Evolutionary conservation across 2,329 filamentous ascomycete species (phyloP).

Genomic region (Blastomyces parvus): DNA sequence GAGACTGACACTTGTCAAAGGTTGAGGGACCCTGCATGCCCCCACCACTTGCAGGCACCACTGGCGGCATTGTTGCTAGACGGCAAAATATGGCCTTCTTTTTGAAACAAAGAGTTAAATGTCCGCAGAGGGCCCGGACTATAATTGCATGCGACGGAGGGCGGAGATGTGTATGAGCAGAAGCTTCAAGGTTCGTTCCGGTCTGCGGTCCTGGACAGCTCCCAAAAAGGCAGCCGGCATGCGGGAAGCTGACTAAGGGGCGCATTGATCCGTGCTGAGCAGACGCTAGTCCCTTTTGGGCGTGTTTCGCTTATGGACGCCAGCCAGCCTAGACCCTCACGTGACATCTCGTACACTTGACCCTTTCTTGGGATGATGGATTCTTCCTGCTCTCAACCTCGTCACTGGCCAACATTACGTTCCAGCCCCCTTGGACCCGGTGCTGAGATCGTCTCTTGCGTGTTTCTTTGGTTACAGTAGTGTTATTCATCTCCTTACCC

Average conservation of each 20-base stretch:
- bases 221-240: background rate
- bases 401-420: constrained; percentile 1
- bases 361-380: constrained; percentile 6
- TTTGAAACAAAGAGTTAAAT: background rate
- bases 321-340: constrained; percentile 12
- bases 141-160: background rate
- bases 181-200: background rate
- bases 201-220: background rate
- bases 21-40: constrained; percentile 52
- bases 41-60: constrained; percentile 44
- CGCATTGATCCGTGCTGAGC: too few relatives aligned
- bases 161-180: background rate
- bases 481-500: background rate
- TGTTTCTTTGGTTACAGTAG: constrained; percentile 10
- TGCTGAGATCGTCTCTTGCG: constrained; percentile 1
- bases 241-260: background rate
- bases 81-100: background rate
- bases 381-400: background rate
- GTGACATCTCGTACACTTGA: constrained; percentile 14
- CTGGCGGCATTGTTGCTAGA: constrained; percentile 43
- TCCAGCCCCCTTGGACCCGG: background rate
- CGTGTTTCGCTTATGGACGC: background rate
- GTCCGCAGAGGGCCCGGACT: background rate
- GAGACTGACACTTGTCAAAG: constrained; percentile 57
- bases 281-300: constrained; percentile 2